These are phyloP conservation scores for Chaetomium tenue DNA, from an alignment of 495 filamentous ascomycete species.

Conservation along the genomic window DNA sequence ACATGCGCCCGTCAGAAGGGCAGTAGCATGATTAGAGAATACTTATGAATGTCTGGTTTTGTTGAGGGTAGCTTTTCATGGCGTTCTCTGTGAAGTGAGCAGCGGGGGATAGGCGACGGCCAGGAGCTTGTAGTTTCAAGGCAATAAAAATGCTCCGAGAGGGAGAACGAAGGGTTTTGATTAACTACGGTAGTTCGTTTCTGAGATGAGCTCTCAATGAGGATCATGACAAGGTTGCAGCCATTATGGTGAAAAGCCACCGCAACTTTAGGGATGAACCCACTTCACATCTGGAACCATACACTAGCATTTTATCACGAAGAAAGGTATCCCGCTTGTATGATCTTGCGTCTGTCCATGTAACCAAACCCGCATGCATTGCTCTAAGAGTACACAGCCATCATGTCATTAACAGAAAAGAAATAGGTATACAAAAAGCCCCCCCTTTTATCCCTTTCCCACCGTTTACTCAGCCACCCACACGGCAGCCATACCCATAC, in stretches of 20 bases:
- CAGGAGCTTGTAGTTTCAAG: too few relatives aligned
- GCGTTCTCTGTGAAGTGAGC: not conserved
- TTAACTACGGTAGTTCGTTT: too few relatives aligned
- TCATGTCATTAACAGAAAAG: constrained; percentile 16
- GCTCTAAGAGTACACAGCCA: constrained; percentile 14
- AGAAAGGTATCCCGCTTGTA: not conserved
- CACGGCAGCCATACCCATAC: constrained; percentile 88
- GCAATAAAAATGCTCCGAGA: too few relatives aligned
- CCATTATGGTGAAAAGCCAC: too few relatives aligned
- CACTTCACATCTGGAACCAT: not conserved
- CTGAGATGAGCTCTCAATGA: too few relatives aligned
- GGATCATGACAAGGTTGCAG: too few relatives aligned
- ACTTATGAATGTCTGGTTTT: not conserved
- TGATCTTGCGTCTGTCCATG: not conserved
- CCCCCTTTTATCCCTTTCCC: not conserved
- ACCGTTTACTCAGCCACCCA: constrained; percentile 64
- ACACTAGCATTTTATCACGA: not conserved
- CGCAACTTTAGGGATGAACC: too few relatives aligned
- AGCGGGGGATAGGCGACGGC: too few relatives aligned
- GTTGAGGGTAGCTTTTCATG: not conserved
- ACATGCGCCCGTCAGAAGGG: not conserved
- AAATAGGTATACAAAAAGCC: constrained; percentile 18
- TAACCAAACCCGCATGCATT: constrained; percentile 20
- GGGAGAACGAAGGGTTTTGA: too few relatives aligned
- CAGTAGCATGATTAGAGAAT: not conserved